Base-by-base conservation (phyloP, 768 basidiomycete genomes). In the Pilatotrama ljubarskyi region DNA sequence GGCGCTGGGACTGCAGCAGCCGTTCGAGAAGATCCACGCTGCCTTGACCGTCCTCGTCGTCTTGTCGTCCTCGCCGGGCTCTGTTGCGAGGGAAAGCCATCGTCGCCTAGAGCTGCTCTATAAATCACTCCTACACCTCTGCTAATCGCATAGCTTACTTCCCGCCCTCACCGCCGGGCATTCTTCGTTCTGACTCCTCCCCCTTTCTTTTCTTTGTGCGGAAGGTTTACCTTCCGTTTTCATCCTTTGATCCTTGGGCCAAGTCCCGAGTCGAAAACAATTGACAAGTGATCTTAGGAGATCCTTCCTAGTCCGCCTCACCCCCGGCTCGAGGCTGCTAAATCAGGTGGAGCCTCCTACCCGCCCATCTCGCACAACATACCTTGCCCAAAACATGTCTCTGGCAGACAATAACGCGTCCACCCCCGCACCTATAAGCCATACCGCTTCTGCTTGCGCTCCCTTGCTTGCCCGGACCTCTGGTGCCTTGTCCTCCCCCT, bases 381-480 rank as follows among this genome's bases (percentile, higher is more conserved):
- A 55, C 61, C 50, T 46, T 52, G 29, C 62, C 62, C 43, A 61
- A 63, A 64, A 62, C 63, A 66, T 66, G 66, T 66, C 66, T 66
- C 66, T 58, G 66, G 66, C 25, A 66, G 66, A 66, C 66, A 66
- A 66, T 66, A 66, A 57, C 60, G 32, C 52, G 20, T 52, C 61
- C 56, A 20, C 36, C 47, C 56, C 51, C 56, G 47, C 40, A 54
- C 56, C 61, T 63, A 64, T 64, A 64, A 64, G 62, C 63, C 55
- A 40, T 57, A 37, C 59, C 59, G 25, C 51, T 53, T 38, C 51
- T 41, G 14, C 59, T 49, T n/a, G 29, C 24, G 20, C 49, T 18
- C 54, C 56, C 55, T 35, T 52, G 56, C 38, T 60, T 38, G 58
- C 58, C 57, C 65, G 59, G 47, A 18, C 56, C 55, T 63, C 62